Evolutionary conservation across 2,329 filamentous ascomycete species (phyloP).

Genomic region (Colletotrichum tropicale): DNA sequence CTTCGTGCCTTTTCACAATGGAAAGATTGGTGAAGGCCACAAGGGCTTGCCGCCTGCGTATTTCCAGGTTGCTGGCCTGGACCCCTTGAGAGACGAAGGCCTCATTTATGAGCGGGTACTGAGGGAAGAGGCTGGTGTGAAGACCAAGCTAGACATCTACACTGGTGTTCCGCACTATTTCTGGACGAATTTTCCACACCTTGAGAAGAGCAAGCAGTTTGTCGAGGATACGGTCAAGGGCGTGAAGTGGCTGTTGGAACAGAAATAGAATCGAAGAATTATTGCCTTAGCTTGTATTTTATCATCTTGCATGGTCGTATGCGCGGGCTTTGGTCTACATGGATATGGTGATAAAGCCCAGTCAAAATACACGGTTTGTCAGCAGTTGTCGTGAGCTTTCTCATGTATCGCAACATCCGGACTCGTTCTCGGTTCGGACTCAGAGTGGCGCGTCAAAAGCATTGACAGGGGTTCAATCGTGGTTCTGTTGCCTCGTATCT

Average conservation of each 20-base stretch:
- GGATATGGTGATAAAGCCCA: not conserved
- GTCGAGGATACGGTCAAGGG: conserved; percentile 4
- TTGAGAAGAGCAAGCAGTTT: not conserved
- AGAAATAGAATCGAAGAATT: not conserved
- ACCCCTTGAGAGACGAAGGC: conserved; percentile 56
- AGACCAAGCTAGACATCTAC: conserved; percentile 42
- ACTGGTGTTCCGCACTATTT: conserved; percentile 16
- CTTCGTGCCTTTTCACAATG: conserved; percentile 6
- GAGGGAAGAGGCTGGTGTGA: conserved; percentile 46
- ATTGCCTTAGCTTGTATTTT: no score
- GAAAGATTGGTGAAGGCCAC: not conserved
- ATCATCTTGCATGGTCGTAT: not conserved
- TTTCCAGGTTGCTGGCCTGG: conserved; percentile 54
- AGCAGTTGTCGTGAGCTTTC: not conserved
- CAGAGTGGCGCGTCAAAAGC: not conserved
- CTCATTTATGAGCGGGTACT: conserved; percentile 56
- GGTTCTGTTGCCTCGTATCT: not conserved
- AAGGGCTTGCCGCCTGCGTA: conserved; percentile 3
- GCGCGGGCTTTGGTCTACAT: not conserved
- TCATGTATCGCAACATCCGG: not conserved
- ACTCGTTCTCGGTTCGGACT: not conserved
- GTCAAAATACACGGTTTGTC: not conserved
- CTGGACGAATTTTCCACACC: conserved; percentile 1
- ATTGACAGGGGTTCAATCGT: not conserved
- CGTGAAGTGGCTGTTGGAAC: conserved; percentile 3